These are phyloP conservation scores for Acanthamoeba triangularis DNA, from an alignment of 208 protist genomes.

Conservation along the genomic window DNA sequence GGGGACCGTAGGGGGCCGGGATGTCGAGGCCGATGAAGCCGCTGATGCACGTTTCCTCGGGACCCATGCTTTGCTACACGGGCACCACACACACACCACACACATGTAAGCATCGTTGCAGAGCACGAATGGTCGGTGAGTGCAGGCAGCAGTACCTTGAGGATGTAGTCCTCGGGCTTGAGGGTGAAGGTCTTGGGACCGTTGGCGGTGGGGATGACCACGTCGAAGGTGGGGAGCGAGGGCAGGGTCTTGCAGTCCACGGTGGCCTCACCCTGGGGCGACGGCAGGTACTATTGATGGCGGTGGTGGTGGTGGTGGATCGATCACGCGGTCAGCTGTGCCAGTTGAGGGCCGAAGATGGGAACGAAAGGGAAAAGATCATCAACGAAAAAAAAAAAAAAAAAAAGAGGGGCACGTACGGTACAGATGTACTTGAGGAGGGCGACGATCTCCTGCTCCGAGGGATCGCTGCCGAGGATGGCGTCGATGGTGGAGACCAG, in stretches of 20 bases:
- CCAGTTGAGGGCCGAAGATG: neutral
- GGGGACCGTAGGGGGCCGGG: constrained; percentile 81
- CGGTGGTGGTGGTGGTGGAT: neutral
- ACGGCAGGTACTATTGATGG: neutral
- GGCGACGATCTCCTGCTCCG: neutral
- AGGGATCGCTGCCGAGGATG: neutral
- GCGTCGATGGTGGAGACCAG: constrained; percentile 12
- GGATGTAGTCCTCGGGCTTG: constrained; percentile 93
- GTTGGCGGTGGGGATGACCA: constrained; percentile 82
- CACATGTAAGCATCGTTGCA: neutral
- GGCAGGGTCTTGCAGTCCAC: constrained; percentile 32
- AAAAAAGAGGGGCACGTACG: neutral
- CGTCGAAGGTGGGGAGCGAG: constrained; percentile 5
- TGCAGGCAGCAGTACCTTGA: constrained; percentile 86
- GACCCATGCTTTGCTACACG: constrained; percentile 64
- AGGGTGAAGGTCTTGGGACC: constrained; percentile 89
- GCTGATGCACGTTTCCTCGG: constrained; percentile 87
- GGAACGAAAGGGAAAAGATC: too few relatives aligned
- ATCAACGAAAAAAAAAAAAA: neutral
- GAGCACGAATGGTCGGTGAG: too few relatives aligned
- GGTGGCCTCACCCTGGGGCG: neutral
- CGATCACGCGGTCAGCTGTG: neutral
- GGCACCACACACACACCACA: constrained; percentile 70
- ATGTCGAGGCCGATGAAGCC: constrained; percentile 92
- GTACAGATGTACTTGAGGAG: constrained; percentile 10